Conservation (phyloP, 1,139 yeast species). For the Debaryomycetaceae sp. region DNA sequence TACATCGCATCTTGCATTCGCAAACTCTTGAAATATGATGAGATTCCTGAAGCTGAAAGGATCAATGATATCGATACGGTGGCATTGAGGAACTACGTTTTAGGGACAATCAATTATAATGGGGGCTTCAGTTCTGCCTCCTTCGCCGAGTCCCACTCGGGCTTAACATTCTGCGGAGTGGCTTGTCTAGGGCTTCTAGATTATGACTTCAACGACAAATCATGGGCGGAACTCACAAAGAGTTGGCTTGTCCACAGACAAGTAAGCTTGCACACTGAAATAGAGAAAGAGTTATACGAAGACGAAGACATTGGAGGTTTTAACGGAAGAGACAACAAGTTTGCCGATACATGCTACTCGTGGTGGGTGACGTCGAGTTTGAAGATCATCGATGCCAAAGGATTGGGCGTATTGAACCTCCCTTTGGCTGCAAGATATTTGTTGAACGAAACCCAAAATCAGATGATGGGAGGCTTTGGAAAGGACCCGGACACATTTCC, state of each 20-base stretch:
- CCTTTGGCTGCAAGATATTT: constrained; percentile 44
- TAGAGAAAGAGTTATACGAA: constrained; percentile 33
- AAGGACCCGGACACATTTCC: constrained; percentile 61
- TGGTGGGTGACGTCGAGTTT: constrained; percentile 82
- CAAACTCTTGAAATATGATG: constrained; percentile 45
- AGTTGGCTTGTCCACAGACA: constrained; percentile 69
- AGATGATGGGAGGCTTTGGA: constrained; percentile 76
- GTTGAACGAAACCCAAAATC: constrained; percentile 58
- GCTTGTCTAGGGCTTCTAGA: constrained; percentile 55
- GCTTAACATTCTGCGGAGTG: constrained; percentile 82
- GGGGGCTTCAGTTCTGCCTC: constrained; percentile 58
- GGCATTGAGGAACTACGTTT: constrained; percentile 37
- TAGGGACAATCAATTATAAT: constrained; percentile 43
- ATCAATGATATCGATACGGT: constrained; percentile 41
- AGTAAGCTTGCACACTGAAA: constrained; percentile 31
- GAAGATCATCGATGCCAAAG: constrained; percentile 28
- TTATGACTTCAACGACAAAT: constrained; percentile 13
- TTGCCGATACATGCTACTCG: constrained; percentile 85
- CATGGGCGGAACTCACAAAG: constrained; percentile 36
- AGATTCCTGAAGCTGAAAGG: constrained; percentile 14
- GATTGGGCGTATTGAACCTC: constrained; percentile 32
- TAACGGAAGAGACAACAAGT: constrained; percentile 84
- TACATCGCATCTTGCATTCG: constrained; percentile 72
- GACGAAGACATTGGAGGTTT: constrained; percentile 68
- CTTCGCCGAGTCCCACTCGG: constrained; percentile 75